A percentile compares a stretch with the other conserved stretches of the same genome.
phyloP scores from a whole-genome alignment of 2,329 filamentous ascomycete species.

The Pezicula neosporulosa region DNA sequence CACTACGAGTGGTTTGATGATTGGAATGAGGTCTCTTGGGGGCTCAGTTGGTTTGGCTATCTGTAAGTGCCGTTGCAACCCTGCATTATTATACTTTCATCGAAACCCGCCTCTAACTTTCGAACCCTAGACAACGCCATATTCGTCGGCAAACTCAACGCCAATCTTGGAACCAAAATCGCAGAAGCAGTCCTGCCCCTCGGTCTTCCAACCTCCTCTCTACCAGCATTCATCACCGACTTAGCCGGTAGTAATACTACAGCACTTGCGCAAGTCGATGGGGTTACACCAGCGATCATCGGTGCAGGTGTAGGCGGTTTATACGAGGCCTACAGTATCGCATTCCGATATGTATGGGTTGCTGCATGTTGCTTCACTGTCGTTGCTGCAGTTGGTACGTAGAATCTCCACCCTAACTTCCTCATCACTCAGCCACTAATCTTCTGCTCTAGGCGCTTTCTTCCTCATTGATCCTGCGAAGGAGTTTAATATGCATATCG shows the following conservation, averaged over 20 bases:
- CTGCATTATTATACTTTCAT: background rate
- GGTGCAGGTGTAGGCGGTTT: conserved; percentile 23
- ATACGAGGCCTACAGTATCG: conserved; percentile 25
- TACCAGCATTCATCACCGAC: conserved; percentile 25
- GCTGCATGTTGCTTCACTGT: conserved; percentile 27
- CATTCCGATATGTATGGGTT: conserved; percentile 32
- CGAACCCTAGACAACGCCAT: conserved; percentile 25
- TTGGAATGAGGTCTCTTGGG: conserved; percentile 38
- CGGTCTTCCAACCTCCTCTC: conserved; percentile 21
- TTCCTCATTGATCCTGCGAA: conserved; percentile 31
- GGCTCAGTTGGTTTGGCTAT: conserved; percentile 47
- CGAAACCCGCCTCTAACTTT: background rate
- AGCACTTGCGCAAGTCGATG: conserved; percentile 23
- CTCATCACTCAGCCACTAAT: background rate
- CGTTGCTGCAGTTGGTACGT: conserved; percentile 18
- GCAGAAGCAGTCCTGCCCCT: conserved; percentile 26
- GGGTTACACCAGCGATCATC: conserved; percentile 28
- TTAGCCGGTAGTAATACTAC: conserved; percentile 24
- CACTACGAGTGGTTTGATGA: conserved; percentile 29
- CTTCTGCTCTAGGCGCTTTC: conserved; percentile 5
- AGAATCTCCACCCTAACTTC: background rate
- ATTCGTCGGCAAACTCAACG: conserved; percentile 25
- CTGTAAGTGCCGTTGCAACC: conserved; percentile 9
- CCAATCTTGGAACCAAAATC: conserved; percentile 28
- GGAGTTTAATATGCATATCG: conserved; percentile 35